Evolutionary conservation across 2,329 filamentous ascomycete genomes (phyloP).

Genomic region (Metarhizium robertsii): DNA sequence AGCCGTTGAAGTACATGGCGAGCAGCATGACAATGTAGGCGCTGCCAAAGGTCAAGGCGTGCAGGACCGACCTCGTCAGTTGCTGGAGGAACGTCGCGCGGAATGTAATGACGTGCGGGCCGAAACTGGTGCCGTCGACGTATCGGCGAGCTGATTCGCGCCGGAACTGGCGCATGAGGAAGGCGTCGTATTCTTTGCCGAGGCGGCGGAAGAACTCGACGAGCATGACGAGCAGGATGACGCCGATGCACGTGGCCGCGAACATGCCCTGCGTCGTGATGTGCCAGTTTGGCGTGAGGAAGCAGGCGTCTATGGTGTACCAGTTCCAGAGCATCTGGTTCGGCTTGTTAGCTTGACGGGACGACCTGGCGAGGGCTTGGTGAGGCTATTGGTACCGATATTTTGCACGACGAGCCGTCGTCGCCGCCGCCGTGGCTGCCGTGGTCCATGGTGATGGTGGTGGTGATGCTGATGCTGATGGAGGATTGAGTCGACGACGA

Average conservation of each 20-base stretch:
- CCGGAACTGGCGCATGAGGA: slow-evolving; percentile 44
- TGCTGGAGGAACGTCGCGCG: slow-evolving; percentile 57
- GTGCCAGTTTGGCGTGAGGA: slow-evolving; percentile 62
- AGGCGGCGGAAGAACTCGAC: slow-evolving; percentile 66
- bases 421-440: slow-evolving; percentile 8
- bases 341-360: neutral
- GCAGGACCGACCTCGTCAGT: slow-evolving; percentile 51
- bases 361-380: too few species aligned
- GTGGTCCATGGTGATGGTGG: slow-evolving; percentile 6
- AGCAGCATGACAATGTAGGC: slow-evolving; percentile 71
- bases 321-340: slow-evolving; percentile 71
- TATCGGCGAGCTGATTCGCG: slow-evolving; percentile 15
- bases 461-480: neutral
- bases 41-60: slow-evolving; percentile 61
- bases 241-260: slow-evolving; percentile 69
- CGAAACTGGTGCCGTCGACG: slow-evolving; percentile 14
- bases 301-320: slow-evolving; percentile 63
- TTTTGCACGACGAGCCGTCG: slow-evolving; percentile 19
- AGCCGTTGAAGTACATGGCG: slow-evolving; percentile 56
- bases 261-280: slow-evolving; percentile 64
- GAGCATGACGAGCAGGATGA: slow-evolving; percentile 58
- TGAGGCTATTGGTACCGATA: slow-evolving; percentile 16
- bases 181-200: slow-evolving; percentile 62
- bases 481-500: neutral
- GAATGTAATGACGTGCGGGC: slow-evolving; percentile 22